Conservation (phyloP, 495 filamentous ascomycete genomes). For the Pseudomonodictys pantanalensis region DNA sequence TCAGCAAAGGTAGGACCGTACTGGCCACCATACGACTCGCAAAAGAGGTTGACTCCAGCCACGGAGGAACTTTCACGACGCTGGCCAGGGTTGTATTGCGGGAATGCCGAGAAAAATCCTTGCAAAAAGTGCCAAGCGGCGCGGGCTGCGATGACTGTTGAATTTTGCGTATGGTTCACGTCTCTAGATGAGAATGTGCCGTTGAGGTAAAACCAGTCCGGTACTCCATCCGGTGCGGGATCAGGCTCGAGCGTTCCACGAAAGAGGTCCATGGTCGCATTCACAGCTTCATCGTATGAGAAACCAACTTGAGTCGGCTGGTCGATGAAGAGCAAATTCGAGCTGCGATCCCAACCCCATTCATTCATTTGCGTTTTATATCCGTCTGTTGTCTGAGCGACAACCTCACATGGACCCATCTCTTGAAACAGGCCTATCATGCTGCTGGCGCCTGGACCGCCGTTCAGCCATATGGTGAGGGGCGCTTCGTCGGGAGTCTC, state of each 20-base stretch:
- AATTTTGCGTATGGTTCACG: conserved; percentile 56
- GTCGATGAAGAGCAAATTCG: conserved; percentile 46
- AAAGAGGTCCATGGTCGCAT: conserved; percentile 42
- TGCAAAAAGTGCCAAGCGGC: conserved; percentile 71
- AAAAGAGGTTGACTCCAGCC: conserved; percentile 46
- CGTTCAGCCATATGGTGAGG: conserved; percentile 65
- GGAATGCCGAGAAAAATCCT: conserved; percentile 62
- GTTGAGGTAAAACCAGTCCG: conserved; percentile 51
- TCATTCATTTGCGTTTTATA: conserved; percentile 40
- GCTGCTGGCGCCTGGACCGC: conserved; percentile 31
- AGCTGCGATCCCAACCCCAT: conserved; percentile 45
- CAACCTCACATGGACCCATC: conserved; percentile 40
- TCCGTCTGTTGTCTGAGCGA: conserved; percentile 38
- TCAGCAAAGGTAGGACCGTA: conserved; percentile 49
- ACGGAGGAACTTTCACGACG: conserved; percentile 43
- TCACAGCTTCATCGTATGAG: conserved; percentile 44
- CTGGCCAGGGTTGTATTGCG: conserved; percentile 59
- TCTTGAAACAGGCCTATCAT: conserved; percentile 33
- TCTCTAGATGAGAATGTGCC: conserved; percentile 63
- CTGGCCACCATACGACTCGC: conserved; percentile 50
- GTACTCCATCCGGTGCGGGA: conserved; percentile 34
- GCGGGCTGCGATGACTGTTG: conserved; percentile 60
- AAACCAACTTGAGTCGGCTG: conserved; percentile 46
- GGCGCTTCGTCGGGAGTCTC: conserved; percentile 55
- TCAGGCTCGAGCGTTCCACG: conserved; percentile 23